phyloP scores from a whole-genome alignment of 345 rosid species.

The Physaria fendleri region DNA sequence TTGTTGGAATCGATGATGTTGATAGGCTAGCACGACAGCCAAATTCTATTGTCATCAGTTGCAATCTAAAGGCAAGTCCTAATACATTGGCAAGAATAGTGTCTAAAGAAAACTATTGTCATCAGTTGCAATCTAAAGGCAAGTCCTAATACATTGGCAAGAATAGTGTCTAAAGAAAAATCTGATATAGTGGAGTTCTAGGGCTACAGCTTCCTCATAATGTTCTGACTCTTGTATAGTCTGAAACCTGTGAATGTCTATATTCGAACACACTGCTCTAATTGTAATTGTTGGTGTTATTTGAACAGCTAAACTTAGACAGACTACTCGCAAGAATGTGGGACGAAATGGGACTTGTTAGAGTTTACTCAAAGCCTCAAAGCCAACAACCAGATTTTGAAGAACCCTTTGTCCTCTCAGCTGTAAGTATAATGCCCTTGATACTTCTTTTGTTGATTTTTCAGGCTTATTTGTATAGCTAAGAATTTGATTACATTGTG shows the following conservation, averaged over 20 bases:
- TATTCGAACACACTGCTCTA: background rate
- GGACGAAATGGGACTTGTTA: constrained; percentile 92
- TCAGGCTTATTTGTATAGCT: background rate
- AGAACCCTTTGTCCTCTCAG: constrained; percentile 80
- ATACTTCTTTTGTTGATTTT: background rate
- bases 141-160: constrained; percentile 25
- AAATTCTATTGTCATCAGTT: constrained; percentile 87
- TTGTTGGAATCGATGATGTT: constrained; percentile 91
- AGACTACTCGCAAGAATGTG: constrained; percentile 93
- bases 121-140: constrained; percentile 95
- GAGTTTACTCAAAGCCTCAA: constrained; percentile 95
- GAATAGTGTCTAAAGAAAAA: background rate
- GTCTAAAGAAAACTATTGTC: background rate
- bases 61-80: constrained; percentile 81
- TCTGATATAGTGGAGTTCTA: background rate
- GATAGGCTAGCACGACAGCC: constrained; percentile 90
- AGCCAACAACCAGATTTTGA: constrained; percentile 95
- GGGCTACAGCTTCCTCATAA: background rate
- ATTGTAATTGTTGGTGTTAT: constrained; percentile 3
- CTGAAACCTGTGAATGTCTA: background rate
- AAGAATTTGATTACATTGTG: background rate
- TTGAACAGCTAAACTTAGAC: constrained; percentile 84
- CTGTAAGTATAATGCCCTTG: constrained; percentile 38
- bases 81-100: background rate
- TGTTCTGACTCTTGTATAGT: background rate